Conservation (phyloP, 331 rosid genomes). For the Acacia concinna region DNA sequence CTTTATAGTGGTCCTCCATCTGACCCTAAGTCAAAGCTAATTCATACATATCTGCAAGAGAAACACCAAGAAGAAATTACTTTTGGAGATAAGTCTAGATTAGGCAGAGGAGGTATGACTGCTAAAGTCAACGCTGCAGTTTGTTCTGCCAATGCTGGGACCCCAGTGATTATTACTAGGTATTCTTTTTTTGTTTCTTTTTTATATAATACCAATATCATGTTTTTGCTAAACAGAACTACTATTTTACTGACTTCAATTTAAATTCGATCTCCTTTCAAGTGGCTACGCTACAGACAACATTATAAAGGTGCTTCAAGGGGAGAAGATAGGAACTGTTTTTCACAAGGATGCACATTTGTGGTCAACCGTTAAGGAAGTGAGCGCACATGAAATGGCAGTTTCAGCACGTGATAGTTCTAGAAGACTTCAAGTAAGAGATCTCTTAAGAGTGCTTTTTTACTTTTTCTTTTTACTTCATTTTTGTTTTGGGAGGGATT, state of each 20-base stretch:
- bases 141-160: conserved; percentile 70
- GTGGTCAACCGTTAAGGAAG: conserved; percentile 68
- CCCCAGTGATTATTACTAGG: conserved; percentile 93
- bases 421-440: conserved; percentile 68
- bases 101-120: conserved; percentile 97
- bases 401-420: conserved; percentile 76
- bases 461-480: not conserved
- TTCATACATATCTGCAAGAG: conserved; percentile 78
- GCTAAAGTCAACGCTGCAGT: conserved; percentile 96
- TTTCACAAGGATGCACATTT: conserved; percentile 89
- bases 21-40: conserved; percentile 84
- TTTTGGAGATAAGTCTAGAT: conserved; percentile 93
- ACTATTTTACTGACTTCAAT: conserved; percentile 28
- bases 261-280: conserved; percentile 17
- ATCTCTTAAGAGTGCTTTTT: not conserved
- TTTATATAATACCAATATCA: no score
- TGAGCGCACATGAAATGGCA: conserved; percentile 82
- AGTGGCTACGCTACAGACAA: conserved; percentile 64
- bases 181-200: conserved; percentile 22
- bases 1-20: conserved; percentile 89
- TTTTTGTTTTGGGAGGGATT: not conserved
- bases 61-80: conserved; percentile 83
- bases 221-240: not conserved
- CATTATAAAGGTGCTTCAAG: conserved; percentile 78
- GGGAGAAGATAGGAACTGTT: conserved; percentile 81